phyloP scores from a whole-genome alignment of 768 basidiomycete genomes.

The Lactarius sanguifluus region DNA sequence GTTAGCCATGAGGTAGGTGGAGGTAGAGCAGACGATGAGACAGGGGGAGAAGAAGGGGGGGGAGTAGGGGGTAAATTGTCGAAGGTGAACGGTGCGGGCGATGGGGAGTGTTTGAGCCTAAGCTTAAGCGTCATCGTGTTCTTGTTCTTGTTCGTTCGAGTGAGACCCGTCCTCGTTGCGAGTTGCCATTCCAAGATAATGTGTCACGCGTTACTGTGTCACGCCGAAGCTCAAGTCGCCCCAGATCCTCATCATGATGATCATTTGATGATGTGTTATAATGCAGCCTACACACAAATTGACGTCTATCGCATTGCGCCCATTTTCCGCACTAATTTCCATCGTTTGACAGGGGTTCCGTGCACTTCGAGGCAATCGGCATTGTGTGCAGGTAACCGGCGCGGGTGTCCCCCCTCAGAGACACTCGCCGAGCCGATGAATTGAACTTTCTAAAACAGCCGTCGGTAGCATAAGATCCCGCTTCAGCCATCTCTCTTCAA shows the following conservation, averaged over 20 bases:
- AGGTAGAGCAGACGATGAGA: conserved; percentile 37
- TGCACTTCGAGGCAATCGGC: conserved; percentile 8
- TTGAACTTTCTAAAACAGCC: conserved; percentile 8
- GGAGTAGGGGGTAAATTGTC: conserved; percentile 42
- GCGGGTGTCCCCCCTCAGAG: neutral
- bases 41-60: conserved; percentile 36
- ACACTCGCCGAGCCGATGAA: conserved; percentile 18
- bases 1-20: conserved; percentile 86
- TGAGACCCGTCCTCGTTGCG: neutral
- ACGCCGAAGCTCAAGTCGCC: neutral
- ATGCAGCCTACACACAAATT: too few species aligned
- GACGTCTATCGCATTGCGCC: neutral
- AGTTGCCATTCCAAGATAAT: neutral
- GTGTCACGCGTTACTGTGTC: neutral
- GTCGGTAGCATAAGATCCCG: conserved; percentile 2
- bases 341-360: neutral
- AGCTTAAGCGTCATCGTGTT: conserved; percentile 38
- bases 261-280: too few species aligned
- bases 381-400: neutral
- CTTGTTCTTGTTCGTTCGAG: neutral
- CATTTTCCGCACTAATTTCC: neutral
- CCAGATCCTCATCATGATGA: too few species aligned
- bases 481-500: neutral
- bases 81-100: conserved; percentile 60
- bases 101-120: conserved; percentile 42